Evolutionary conservation across 352 stramenopile genomes (phyloP), one percentile per base, ranked within the genome.

Genomic region (Pythium aristosporum): DNA sequence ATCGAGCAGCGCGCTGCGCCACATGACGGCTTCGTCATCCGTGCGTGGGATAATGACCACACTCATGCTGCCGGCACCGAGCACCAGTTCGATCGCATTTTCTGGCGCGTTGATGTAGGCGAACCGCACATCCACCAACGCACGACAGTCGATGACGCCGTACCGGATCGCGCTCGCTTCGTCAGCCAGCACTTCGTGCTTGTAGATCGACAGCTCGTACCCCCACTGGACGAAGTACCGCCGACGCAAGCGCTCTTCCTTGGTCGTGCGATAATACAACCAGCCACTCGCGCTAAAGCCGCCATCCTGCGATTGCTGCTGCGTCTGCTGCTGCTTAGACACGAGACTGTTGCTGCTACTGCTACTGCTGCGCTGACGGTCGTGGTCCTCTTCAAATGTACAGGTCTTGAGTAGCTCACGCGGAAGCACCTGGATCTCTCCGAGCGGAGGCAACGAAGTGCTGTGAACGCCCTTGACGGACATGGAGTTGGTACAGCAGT

Each of bases 191-290:
- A 96, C 72, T 57, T 94, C 85, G 69, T 96, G 87, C 73, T 96
- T 96, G 73, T 93, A 96, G 64, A 96, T 96, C 8, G 87, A 93
- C 11, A 96, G 69, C 51, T 96, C 87, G 61, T 89, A 92, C 10
- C 87, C 87, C 82, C 83, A 93, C 54, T 92, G 85, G 37, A 96
- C 86, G 53, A 96, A 96, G 65, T 92, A 96, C 4, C 87, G 85
- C 51, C 89, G 71, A 9, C 85, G 85, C 20, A 93, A 80, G 3
- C 87, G 87, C 53, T 96, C 85, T 63, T 94, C 84, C 9, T 79
- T 91, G 9, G 82, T 87, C 1, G 83, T 94, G 28, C 85, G 83
- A 51, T 96, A 96, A 57, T 91, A 96, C 1, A 96, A 68, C 87
- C 87, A 96, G 10, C 87, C 87, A 28, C 82, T 87, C 0, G 83